phyloP scores from a whole-genome alignment of 2,329 filamentous ascomycete species.

The Escovopsis sp. region DNA sequence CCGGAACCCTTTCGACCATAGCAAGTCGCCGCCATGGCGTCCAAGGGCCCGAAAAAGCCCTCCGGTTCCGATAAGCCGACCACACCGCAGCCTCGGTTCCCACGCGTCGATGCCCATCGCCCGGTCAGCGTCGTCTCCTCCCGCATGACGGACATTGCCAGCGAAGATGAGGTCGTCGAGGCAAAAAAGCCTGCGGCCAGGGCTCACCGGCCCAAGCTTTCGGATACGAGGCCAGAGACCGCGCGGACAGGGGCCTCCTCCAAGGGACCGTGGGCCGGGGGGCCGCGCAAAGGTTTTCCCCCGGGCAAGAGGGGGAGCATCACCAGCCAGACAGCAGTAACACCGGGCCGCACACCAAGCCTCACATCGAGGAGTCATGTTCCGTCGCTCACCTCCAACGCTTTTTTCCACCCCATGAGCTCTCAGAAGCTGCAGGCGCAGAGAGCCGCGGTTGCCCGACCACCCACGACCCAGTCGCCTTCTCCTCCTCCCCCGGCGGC shows the following conservation, averaged over 20 bases:
- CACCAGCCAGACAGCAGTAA: constrained; percentile 31
- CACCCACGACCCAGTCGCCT: constrained; percentile 23
- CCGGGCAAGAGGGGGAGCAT: constrained; percentile 31
- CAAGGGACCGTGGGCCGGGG: constrained; percentile 34
- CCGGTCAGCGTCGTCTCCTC: constrained; percentile 56
- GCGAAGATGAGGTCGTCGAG: constrained; percentile 38
- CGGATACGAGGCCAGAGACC: constrained; percentile 41
- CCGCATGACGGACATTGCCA: constrained; percentile 52
- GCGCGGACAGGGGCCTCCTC: constrained; percentile 32
- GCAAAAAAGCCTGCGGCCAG: constrained; percentile 12
- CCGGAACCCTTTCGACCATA: background rate
- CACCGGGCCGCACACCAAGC: constrained; percentile 38
- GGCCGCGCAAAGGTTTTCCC: constrained; percentile 38
- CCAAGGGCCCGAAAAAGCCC: constrained; percentile 16
- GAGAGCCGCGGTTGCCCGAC: constrained; percentile 43
- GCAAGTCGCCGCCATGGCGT: constrained; percentile 20
- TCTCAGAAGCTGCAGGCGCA: constrained; percentile 89
- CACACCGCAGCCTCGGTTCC: constrained; percentile 26
- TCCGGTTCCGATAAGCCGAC: constrained; percentile 21
- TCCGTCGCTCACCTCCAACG: constrained; percentile 73
- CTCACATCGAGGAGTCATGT: constrained; percentile 74
- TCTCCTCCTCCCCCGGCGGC: constrained; percentile 11
- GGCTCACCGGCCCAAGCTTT: constrained; percentile 14
- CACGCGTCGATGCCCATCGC: constrained; percentile 28
- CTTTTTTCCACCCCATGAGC: constrained; percentile 94